Base-by-base conservation (phyloP, 164 flowering plant species). In the Piper longum region DNA sequence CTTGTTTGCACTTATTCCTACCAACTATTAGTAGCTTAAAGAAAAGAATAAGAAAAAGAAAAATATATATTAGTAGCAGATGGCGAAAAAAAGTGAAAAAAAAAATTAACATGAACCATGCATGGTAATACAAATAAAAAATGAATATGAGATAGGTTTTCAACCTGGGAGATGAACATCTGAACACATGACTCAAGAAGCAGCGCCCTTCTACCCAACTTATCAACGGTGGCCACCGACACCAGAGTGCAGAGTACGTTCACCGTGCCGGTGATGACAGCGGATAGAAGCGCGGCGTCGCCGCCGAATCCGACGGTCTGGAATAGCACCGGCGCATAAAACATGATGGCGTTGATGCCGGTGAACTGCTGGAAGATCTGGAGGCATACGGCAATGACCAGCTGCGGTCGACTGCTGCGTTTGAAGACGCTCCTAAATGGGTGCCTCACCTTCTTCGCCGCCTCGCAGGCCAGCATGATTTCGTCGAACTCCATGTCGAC, bases 301-400 rank as follows among this genome's bases (percentile, higher is more conserved):
- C 42, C 66, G 58, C 62, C 62, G 66, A 75, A 75, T 3, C 72
- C 77, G 4, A 71, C 62, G 2, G 75, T 71, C 55, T 75, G 77
- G 61, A 75, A 75, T 16, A 75, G 58, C 5, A 75, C 75, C 7
- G 78, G 73, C 0, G 75, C 73, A 56, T 75, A 75, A 69, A 75
- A 75, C 75, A 75, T 75, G 40, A 75, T 75, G 1, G 78, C 78
- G 36, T 72, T 75, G 56, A 75, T 75, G 43, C 78, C 78, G 18
- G 77, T 70, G 39, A 74, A 74, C 43, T 74, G 77, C 61, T 74
- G 74, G 60, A 74, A 68, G 3, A 74, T 63, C 62, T 70, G 74
- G 66, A 74, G 58, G 59, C 19, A 19, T 0, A 70, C 65, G 36
- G 19, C 68, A 59, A 74, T 74, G 17, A 74, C 64, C 5, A 74